Percentiles rank a stretch among this genome's conserved stretches.
Conservation (phyloP, 768 basidiomycete species). For the Guyanaporus albipodus region DNA sequence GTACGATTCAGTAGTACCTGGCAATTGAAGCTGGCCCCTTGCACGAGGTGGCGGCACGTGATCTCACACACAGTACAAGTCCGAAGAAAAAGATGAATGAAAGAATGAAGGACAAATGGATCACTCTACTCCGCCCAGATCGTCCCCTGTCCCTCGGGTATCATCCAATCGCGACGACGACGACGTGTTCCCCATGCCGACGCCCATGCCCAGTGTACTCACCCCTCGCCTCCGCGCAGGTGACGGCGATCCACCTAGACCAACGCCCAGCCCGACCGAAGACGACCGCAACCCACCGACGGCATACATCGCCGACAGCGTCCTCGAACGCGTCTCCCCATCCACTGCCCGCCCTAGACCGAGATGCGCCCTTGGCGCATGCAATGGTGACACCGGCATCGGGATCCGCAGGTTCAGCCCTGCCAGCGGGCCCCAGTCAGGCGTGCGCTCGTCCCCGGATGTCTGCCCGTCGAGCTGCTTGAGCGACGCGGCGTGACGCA, state of each 20-base stretch:
- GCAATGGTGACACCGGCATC: constrained; percentile 40
- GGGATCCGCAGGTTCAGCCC: constrained; percentile 51
- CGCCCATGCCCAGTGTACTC: background rate
- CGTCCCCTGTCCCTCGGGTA: background rate
- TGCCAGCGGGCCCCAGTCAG: constrained; percentile 34
- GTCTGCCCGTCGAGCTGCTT: constrained; percentile 14
- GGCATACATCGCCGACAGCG: constrained; percentile 61
- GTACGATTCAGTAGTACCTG: too few species aligned
- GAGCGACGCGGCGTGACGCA: constrained; percentile 48
- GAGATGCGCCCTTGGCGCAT: constrained; percentile 8
- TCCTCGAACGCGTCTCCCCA: constrained; percentile 37
- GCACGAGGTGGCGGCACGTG: background rate
- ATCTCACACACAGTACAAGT: background rate
- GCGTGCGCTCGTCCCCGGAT: background rate
- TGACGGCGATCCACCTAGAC: constrained; percentile 16
- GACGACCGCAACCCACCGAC: constrained; percentile 50
- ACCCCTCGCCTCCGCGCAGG: constrained; percentile 3
- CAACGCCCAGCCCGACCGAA: constrained; percentile 27
- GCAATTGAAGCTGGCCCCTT: too few species aligned
- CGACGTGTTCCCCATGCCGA: background rate
- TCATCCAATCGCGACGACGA: background rate
- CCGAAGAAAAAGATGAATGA: too few species aligned
- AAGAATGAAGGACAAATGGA: too few species aligned
- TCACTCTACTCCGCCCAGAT: constrained; percentile 23
- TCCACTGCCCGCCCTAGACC: constrained; percentile 15